phyloP scores from a whole-genome alignment of 2,329 filamentous ascomycete genomes.

The Fusarium bulbicola region DNA sequence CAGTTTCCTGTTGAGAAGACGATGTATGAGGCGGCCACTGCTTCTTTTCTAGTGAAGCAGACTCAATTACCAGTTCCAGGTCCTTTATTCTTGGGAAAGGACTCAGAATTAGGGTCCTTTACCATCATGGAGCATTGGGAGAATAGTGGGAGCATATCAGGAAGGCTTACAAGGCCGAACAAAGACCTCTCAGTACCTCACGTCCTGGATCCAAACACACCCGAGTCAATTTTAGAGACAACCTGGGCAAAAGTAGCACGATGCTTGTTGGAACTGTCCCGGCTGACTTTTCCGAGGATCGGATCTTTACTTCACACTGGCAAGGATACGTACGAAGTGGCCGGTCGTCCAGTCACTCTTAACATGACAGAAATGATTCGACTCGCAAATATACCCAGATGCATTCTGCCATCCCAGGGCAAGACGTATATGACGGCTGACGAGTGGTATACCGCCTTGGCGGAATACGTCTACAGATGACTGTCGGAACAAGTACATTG shows the following conservation, averaged over 20 bases:
- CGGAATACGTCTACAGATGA: constrained; percentile 50
- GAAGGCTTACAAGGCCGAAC: neutral
- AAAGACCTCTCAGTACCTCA: neutral
- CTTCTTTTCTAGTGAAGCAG: neutral
- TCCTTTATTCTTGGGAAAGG: constrained; percentile 20
- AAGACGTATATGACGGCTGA: neutral
- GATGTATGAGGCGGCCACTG: constrained; percentile 17
- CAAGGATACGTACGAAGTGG: constrained; percentile 34
- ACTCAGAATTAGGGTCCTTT: constrained; percentile 40
- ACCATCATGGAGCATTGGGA: constrained; percentile 42
- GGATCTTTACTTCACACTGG: constrained; percentile 47
- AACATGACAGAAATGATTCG: constrained; percentile 54
- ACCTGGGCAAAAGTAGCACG: constrained; percentile 51
- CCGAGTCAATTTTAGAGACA: constrained; percentile 41
- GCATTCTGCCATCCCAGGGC: neutral
- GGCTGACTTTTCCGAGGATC: constrained; percentile 49
- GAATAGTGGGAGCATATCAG: constrained; percentile 37
- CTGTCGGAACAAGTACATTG: constrained; percentile 54
- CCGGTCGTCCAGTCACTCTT: constrained; percentile 7
- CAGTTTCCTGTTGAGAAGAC: constrained; percentile 21
- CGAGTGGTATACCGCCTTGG: constrained; percentile 50
- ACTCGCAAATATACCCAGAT: constrained; percentile 38
- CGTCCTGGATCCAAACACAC: constrained; percentile 34
- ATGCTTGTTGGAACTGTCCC: constrained; percentile 51
- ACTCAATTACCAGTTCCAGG: constrained; percentile 13